Conservation (phyloP, 2,329 filamentous ascomycete genomes). For the Talaromyces amestolkiae region DNA sequence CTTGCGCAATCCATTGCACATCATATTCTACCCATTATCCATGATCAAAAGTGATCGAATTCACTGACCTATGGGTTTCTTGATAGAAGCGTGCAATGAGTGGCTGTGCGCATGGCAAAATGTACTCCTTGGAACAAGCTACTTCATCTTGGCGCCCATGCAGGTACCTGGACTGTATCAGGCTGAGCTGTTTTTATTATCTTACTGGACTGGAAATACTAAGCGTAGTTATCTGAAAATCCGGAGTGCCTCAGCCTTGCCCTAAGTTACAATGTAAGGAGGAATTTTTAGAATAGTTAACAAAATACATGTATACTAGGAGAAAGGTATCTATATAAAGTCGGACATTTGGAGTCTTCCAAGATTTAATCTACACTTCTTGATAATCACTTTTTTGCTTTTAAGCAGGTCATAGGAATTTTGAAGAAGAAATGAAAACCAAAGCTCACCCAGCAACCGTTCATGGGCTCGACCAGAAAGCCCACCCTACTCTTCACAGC, state of each 20-base stretch:
- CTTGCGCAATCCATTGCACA: not conserved
- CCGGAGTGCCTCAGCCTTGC: not conserved
- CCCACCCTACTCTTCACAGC: slow-evolving; percentile 1
- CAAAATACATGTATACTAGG: not conserved
- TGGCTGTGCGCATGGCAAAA: not conserved
- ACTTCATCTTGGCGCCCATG: not conserved
- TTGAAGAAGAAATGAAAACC: not conserved
- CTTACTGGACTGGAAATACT: not conserved
- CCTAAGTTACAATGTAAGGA: not conserved
- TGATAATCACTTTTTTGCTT: not conserved
- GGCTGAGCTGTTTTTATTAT: not conserved
- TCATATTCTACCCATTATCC: not conserved
- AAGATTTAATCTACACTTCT: not conserved
- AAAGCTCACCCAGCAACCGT: slow-evolving; percentile 7
- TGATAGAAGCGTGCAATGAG: not conserved
- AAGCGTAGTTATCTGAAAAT: not conserved
- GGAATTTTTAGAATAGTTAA: not conserved
- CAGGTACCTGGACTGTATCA: not conserved
- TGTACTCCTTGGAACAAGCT: not conserved
- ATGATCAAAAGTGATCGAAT: not conserved
- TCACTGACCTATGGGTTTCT: not conserved
- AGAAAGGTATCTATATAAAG: not conserved
- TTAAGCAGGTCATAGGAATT: not conserved
- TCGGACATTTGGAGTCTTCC: not conserved
- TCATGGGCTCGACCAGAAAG: slow-evolving; percentile 3